Conservation (phyloP, 495 filamentous ascomycete genomes). For the Hypomontagnella submonticulosa region DNA sequence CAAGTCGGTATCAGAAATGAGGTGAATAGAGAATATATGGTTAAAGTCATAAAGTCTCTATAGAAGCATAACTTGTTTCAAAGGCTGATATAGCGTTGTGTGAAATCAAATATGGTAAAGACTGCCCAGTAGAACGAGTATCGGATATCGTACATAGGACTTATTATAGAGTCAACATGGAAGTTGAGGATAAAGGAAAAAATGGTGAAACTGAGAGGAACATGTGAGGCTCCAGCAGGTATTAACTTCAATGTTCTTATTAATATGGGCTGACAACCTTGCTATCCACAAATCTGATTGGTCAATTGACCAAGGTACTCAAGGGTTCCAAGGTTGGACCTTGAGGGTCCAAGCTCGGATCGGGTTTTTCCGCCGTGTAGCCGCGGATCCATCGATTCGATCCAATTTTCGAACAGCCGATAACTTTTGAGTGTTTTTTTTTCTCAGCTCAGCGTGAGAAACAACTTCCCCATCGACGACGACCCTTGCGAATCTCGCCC, state of each 20-base stretch:
- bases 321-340: constrained; percentile 19
- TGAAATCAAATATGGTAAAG: no score
- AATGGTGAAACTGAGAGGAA: no score
- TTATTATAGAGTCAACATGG: no score
- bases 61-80: no score
- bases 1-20: constrained; percentile 10
- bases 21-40: constrained; percentile 6
- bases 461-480: constrained; percentile 27
- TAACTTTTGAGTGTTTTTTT: constrained; percentile 51
- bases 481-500: constrained; percentile 29
- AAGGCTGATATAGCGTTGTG: no score
- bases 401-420: constrained; percentile 42
- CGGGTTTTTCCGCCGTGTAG: constrained; percentile 50
- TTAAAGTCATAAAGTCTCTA: neutral
- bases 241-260: no score
- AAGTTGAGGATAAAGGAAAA: no score
- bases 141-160: no score
- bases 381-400: neutral
- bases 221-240: no score
- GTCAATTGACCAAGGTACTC: constrained; percentile 33
- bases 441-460: constrained; percentile 25
- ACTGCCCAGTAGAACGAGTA: no score
- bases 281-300: constrained; percentile 29
- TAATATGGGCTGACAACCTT: neutral
- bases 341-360: constrained; percentile 41